Evolutionary conservation across 305 asterid species (phyloP).

Genomic region (Plantago coronopus): DNA sequence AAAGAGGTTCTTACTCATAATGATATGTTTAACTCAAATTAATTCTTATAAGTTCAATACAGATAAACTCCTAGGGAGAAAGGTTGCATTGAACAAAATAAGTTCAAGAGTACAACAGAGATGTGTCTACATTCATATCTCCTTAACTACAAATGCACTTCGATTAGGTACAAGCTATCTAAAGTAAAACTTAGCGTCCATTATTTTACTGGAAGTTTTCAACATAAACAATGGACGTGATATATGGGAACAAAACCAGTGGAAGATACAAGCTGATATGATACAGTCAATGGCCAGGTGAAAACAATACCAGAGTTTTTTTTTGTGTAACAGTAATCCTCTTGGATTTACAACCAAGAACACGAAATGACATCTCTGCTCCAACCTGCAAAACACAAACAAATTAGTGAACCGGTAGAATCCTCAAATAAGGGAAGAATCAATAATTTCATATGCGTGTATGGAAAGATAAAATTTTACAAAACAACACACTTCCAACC

Average conservation of each 20-base stretch:
- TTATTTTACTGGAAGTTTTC: constrained; percentile 12
- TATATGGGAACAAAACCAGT: constrained; percentile 12
- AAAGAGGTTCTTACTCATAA: no score
- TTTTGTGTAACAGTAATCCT: constrained; percentile 93
- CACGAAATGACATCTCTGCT: constrained; percentile 78
- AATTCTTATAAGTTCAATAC: neutral
- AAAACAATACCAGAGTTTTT: constrained; percentile 81
- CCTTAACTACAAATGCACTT: neutral
- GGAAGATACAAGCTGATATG: constrained; percentile 12
- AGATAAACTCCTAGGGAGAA: neutral
- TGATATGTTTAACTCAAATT: neutral
- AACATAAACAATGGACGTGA: neutral
- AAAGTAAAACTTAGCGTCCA: constrained; percentile 18
- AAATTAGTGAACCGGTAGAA: constrained; percentile 14
- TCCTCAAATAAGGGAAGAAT: neutral
- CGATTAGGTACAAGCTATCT: neutral
- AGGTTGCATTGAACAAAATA: neutral
- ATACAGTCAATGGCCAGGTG: constrained; percentile 23
- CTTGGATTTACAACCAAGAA: constrained; percentile 95
- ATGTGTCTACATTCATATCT: neutral
- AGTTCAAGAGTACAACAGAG: neutral
- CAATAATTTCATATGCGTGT: constrained; percentile 10
- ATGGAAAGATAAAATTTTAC: constrained; percentile 16
- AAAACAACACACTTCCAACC: constrained; percentile 40
- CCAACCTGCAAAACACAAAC: constrained; percentile 62